Base-by-base conservation (phyloP, 2,329 filamentous ascomycete species). In the Escovopsis sp. region DNA sequence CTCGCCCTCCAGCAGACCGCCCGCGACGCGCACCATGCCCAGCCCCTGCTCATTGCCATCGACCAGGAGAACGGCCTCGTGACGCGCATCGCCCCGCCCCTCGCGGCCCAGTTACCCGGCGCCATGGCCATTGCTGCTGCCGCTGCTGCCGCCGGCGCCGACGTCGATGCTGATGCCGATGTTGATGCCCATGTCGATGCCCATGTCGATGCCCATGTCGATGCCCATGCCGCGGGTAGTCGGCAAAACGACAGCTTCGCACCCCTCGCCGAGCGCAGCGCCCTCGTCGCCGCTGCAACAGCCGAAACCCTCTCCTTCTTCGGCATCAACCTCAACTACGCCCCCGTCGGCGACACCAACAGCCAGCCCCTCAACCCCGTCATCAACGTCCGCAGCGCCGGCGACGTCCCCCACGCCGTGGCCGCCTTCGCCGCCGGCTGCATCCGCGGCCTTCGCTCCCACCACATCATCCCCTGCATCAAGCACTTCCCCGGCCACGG, bases 311-410 rank as follows among this genome's bases (percentile, higher is more conserved):
- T 50, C 7, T 35, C 37, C 13, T 44, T 45, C 25, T 50, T 50
- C 30, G 47, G 46, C 40, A 48, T 50, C 40, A 50, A 50, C 32
- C 46, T 50, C 43, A 50, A 50, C 39, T 50, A 50, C 19, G 46
- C 47, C 1, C 47, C 47, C 1, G 45, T 50, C 5, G 47, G 43
- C 13, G 47, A 50, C 31, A 37, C 48, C 32, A 50, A 50, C 28
- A 48, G 43, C 9, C 46, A 49, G 35, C 47, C 47, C 2, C 32
- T 50, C 2, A 50, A 50, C 27, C 47, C 46, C 1, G 47, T 50
- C 17, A 50, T 50, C 27, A 46, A 46, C 9, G 43, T 45, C 7
- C 47, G 46, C 10, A 50, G 47, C 25, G 45, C 46, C 3, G 42
- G 46, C n/a, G 47, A 50, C 21, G 38, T 48, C 17, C 42, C 47